phyloP scores from a whole-genome alignment of 2,329 filamentous ascomycete genomes.

The Apiospora hydei region DNA sequence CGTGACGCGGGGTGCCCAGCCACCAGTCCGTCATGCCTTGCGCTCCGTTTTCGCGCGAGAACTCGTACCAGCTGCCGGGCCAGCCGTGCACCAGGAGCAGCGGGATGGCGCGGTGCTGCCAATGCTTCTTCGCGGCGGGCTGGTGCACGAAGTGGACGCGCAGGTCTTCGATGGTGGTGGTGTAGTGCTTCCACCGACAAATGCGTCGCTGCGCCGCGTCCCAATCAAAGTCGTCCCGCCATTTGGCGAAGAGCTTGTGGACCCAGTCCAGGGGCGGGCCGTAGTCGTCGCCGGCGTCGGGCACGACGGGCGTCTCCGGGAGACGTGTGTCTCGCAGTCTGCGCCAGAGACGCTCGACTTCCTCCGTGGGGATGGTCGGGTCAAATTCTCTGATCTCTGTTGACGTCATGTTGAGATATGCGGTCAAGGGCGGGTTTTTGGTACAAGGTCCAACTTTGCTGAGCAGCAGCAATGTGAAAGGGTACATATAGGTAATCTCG shows the following conservation, averaged over 20 bases:
- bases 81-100: conserved; percentile 52
- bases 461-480: no score
- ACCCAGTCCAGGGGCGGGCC: conserved; percentile 28
- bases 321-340: conserved; percentile 29
- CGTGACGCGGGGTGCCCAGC: conserved; percentile 29
- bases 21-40: conserved; percentile 42
- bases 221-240: conserved; percentile 31
- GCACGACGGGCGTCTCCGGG: conserved; percentile 27
- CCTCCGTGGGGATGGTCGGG: conserved; percentile 25
- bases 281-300: conserved; percentile 29
- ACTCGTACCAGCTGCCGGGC: conserved; percentile 54
- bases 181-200: conserved; percentile 29
- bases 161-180: conserved; percentile 26
- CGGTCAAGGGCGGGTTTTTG: no score
- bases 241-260: conserved; percentile 28
- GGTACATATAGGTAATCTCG: no score
- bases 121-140: conserved; percentile 29
- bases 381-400: conserved; percentile 22
- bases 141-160: conserved; percentile 38
- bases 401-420: neutral
- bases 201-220: conserved; percentile 28
- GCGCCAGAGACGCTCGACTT: conserved; percentile 29
- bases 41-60: conserved; percentile 45
- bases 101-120: conserved; percentile 41
- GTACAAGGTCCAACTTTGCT: no score